phyloP scores from a whole-genome alignment of 495 filamentous ascomycete species.

The Thozetella sp. region DNA sequence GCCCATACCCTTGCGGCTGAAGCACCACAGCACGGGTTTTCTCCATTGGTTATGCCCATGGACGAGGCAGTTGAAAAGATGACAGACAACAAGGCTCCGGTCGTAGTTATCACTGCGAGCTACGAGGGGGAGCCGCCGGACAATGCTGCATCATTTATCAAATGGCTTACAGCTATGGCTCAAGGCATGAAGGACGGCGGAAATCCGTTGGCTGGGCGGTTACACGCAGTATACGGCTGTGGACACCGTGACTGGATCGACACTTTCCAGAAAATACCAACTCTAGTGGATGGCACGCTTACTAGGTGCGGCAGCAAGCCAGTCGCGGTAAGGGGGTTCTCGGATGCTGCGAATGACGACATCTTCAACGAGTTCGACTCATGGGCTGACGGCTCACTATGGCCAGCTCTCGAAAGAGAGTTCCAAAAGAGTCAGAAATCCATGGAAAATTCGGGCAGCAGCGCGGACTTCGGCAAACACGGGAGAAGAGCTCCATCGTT shows the following conservation, averaged over 20 bases:
- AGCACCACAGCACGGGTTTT: slow-evolving; percentile 52
- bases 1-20: slow-evolving; percentile 55
- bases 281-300: neutral
- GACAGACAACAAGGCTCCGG: slow-evolving; percentile 53
- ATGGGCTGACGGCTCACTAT: neutral
- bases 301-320: neutral
- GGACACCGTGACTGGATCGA: slow-evolving; percentile 49
- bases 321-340: neutral
- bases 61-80: slow-evolving; percentile 59
- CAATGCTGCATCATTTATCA: slow-evolving; percentile 64
- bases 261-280: slow-evolving; percentile 17
- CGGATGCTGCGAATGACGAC: neutral
- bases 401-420: slow-evolving; percentile 41
- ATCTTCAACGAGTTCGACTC: neutral
- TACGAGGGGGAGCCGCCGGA: slow-evolving; percentile 67
- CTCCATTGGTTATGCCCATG: slow-evolving; percentile 38
- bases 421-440: slow-evolving; percentile 54
- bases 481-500: too few species aligned
- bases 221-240: slow-evolving; percentile 63
- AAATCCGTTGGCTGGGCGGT: slow-evolving; percentile 52
- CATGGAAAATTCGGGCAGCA: too few species aligned
- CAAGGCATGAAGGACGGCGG: slow-evolving; percentile 34
- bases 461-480: too few species aligned
- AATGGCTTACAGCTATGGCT: slow-evolving; percentile 68
- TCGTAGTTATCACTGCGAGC: slow-evolving; percentile 59